Evolutionary conservation across 257 asterid genomes (phyloP), one percentile per base, ranked within the genome.

Genomic region (Nicotiana paniculata): DNA sequence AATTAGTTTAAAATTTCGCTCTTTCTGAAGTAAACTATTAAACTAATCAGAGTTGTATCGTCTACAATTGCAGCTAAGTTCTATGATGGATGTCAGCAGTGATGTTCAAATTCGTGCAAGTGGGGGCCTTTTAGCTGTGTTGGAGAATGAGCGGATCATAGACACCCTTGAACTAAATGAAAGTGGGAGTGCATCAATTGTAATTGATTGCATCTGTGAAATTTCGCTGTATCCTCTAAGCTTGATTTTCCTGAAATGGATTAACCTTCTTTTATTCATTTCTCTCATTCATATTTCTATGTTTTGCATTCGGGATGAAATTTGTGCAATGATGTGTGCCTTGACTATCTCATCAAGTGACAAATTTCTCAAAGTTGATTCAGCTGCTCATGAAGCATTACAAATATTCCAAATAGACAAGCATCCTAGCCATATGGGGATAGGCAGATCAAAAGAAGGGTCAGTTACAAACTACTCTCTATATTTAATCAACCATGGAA

Each of bases 371-470:
- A 93, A 91, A 87, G 97, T 96, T 89, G 99, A 96, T 91, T 86
- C 99, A 6, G 90, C 92, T 83, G 98, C 94, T 53, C 97, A 90
- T 35, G 99, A 96, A 85, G 98, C 97, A 72, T 90, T 96, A 88
- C 99, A 96, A 88, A 94, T 96, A 83, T 96, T 96, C 88, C 98
- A 96, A 86, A 91, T 90, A 54, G 99, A 96, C 89, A 94, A 93
- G 85, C 99, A 96, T 87, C 99, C 99, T 65, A 96, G 99, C 84
- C 99, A 96, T 85, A 96, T 94, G 99, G 99, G 99, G 79, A 96
- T 96, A 86, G 99, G 99, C 63, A 94, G 97, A 91, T 92, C 99
- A 81, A 96, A 94, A 90, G 99, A 96, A 92, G 99, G 99, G 99
- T 96, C 89, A 86, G 79, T 84, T 66, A 82, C 28, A 78, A 64